Base-by-base conservation (phyloP, 2,329 filamentous ascomycete species). In the Nigrograna mackinnonii region DNA sequence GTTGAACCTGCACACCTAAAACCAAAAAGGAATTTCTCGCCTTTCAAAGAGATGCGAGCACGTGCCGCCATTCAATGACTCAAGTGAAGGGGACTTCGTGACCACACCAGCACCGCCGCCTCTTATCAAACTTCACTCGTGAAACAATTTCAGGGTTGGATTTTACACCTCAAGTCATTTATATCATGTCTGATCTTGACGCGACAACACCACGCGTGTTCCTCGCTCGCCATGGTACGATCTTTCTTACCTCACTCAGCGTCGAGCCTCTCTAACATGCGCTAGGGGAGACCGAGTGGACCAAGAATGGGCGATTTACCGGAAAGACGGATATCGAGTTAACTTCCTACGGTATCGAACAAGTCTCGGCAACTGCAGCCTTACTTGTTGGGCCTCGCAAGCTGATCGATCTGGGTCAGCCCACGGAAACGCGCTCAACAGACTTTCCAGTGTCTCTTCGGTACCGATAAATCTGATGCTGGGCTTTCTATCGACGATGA, bases 311-410 rank as follows among this genome's bases (percentile, higher is more conserved):
- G 24, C 71, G 69, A 28, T 76, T 71, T 55, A 78, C 75, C 1
- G 73, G 50, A 6, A 22, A 28, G 4, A 51, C 48, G 6, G 50
- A 54, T n/a, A 28, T 76, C 88, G 52, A 94, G 92, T 62, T 77
- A 79, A 41, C 39, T 6, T 21, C 19, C 4, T 5, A 36, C 5
- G 49, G 53, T 22, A 22, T 44, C 4, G 31, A 32, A 16, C 77
- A 79, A 57, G 74, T 81, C 43, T 56, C 52, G 9, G 63, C 62
- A 9, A 75, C 76, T 4, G 71, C 69, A 16, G 58, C 61, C 35
- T 65, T 68, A 12, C 69, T 80, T 11, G 76, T 82, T 22, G 79
- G 79, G 1, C 14, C 61, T 1, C 72, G 71, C 19, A 78, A 74
- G 51, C 60, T 82, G 24, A 72, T 83, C 45, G 76, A 82, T 54